Evolutionary conservation across 163 green algal genomes (phyloP), one percentile per base, ranked within the genome.

Genomic region (Chloromonas sp.): DNA sequence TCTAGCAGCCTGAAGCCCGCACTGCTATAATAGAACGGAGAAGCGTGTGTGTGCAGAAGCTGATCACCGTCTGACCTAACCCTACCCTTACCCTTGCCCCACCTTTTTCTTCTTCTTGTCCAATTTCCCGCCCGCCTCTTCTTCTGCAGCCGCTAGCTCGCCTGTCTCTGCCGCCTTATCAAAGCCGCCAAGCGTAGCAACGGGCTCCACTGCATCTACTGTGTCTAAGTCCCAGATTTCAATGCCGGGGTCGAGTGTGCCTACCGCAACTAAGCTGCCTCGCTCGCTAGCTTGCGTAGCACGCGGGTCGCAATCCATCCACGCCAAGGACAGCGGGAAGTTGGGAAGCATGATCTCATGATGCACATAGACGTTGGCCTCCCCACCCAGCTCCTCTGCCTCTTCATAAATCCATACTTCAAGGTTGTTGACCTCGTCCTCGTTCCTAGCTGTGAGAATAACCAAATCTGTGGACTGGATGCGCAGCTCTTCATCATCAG

Each of bases 201-300:
- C 87, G 2, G 96, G 96, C 91, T 97, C 94, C 57, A 99, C 81
- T 57, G 91, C 86, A 83, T 98, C 96, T 57, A 98, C 71, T 57
- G 95, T 90, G 87, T 99, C 96, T 60, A 99, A 86, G 87, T 99
- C 95, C 96, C 96, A 99, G 36, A 99, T 91, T 89, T 99, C 97
- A 84, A 99, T 98, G 13, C 91, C 96, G 2, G 97, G 96, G 82
- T 96, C 92, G 89, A 99, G 95, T 58, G 90, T 97, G 60, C 95
- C 94, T 2, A 98, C 90, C 0, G 96, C 96, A 3, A 94, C 92
- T 82, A 98, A 91, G 87, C 94, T 96, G 2, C 81, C 81, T 61
- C 8, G 60, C 3, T 36, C 36, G 36, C 36, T 13, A 71, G 60
- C 58, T 2, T 60, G 8, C 36, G 2, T 60, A 80, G 36, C 36